Evolutionary conservation across 305 asterid genomes (phyloP).

Genomic region (Nicotiana rustica): DNA sequence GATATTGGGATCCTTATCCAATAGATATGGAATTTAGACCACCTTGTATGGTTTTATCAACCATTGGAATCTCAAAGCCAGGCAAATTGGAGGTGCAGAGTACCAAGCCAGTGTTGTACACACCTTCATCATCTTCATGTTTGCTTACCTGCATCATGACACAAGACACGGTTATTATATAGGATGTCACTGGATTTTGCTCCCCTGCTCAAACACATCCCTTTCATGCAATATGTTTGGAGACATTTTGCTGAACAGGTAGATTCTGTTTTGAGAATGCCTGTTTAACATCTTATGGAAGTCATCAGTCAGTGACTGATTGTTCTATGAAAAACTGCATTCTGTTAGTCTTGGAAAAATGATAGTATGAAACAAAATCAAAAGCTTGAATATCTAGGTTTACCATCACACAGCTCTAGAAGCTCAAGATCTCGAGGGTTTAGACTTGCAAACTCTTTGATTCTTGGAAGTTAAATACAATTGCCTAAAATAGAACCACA

Average conservation of each 20-base stretch:
- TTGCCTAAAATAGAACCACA: constrained; percentile 16
- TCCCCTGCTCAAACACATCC: constrained; percentile 74
- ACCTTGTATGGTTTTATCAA: constrained; percentile 89
- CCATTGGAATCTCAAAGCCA: constrained; percentile 91
- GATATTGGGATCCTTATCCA: constrained; percentile 96
- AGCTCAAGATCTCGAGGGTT: not conserved
- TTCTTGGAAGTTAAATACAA: not conserved
- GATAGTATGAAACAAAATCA: not conserved
- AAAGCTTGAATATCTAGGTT: not conserved
- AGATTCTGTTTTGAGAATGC: not conserved
- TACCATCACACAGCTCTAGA: not conserved
- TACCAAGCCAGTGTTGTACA: constrained; percentile 71
- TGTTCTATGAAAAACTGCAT: constrained; percentile 9
- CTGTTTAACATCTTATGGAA: not conserved
- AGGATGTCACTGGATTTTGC: constrained; percentile 96
- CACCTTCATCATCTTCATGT: constrained; percentile 96
- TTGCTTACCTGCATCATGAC: constrained; percentile 79
- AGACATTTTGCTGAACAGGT: constrained; percentile 84
- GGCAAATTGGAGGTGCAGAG: constrained; percentile 86
- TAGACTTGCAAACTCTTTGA: not conserved
- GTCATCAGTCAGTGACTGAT: constrained; percentile 3
- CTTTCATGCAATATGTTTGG: constrained; percentile 84
- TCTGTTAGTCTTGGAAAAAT: not conserved
- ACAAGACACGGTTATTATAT: constrained; percentile 83
- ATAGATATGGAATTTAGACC: constrained; percentile 95